Conservation (phyloP, 164 flowering plant species). For the Cinnamomum chago region DNA sequence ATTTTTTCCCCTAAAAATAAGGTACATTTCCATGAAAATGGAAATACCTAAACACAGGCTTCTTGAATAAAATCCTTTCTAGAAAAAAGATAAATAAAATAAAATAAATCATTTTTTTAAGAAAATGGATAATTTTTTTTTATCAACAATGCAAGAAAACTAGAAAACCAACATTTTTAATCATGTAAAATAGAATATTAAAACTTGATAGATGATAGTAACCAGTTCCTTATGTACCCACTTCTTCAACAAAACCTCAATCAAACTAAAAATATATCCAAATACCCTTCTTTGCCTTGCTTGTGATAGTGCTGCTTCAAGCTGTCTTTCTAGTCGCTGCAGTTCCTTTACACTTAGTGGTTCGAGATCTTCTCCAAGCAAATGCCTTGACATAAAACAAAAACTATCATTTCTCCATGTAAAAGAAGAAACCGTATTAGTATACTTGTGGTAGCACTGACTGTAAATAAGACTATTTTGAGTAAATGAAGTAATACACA, state of each 20-base stretch:
- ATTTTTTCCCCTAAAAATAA: no score
- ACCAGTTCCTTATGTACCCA: background rate
- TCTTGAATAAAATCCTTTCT: no score
- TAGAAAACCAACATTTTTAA: background rate
- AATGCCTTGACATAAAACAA: constrained; percentile 41
- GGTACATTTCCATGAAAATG: no score
- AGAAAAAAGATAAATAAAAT: background rate
- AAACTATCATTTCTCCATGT: background rate
- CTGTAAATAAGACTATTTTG: background rate
- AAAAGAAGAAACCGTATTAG: background rate
- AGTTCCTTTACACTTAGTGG: constrained; percentile 73
- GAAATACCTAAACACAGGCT: no score
- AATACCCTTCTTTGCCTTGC: constrained; percentile 82
- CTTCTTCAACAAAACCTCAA: background rate
- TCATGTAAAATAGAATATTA: background rate
- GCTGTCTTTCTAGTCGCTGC: constrained; percentile 83
- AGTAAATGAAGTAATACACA: background rate
- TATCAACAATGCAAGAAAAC: background rate
- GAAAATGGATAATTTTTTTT: background rate
- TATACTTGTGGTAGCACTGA: background rate
- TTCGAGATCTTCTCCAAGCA: constrained; percentile 96
- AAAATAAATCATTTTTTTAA: background rate
- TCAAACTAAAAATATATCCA: background rate
- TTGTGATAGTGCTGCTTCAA: constrained; percentile 77
- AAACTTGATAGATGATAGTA: background rate